Conservation (phyloP, 1,139 yeast species). For the Pichia sp. region DNA sequence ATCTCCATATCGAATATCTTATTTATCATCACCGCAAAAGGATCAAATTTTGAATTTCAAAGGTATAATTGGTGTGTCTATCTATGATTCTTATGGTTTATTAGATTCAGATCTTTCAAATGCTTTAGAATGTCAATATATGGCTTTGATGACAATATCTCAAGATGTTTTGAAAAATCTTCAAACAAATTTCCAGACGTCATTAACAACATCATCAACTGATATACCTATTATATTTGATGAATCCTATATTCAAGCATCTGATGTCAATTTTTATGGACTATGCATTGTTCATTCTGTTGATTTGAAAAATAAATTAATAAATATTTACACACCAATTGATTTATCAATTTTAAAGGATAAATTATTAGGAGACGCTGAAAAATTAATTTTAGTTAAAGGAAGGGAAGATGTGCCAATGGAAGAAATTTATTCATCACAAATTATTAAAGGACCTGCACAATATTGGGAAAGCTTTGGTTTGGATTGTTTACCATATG, state of each 20-base stretch:
- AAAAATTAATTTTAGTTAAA: conserved; percentile 45
- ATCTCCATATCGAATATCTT: conserved; percentile 49
- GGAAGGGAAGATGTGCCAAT: conserved; percentile 62
- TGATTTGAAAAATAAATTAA: conserved; percentile 33
- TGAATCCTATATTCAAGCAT: not conserved
- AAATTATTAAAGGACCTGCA: conserved; percentile 3
- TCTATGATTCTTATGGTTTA: conserved; percentile 34
- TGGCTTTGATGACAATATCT: conserved; percentile 39
- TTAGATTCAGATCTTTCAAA: conserved; percentile 35
- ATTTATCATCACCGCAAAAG: conserved; percentile 24
- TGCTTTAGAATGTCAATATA: conserved; percentile 49
- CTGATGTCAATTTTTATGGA: conserved; percentile 32
- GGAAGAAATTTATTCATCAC: conserved; percentile 30
- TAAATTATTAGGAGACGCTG: not conserved
- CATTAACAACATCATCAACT: not conserved
- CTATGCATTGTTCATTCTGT: conserved; percentile 58
- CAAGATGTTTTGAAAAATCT: conserved; percentile 12
- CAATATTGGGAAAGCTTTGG: conserved; percentile 8
- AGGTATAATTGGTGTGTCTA: conserved; percentile 36
- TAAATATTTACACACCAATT: conserved; percentile 58
- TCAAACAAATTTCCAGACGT: too few species aligned
- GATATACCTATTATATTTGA: not conserved
- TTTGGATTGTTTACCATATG: conserved; percentile 11
- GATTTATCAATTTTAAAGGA: conserved; percentile 19
- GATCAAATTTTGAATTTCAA: conserved; percentile 25